These are phyloP conservation scores for Hyaloscypha variabilis DNA, from an alignment of 495 filamentous ascomycete species.

Conservation along the genomic window DNA sequence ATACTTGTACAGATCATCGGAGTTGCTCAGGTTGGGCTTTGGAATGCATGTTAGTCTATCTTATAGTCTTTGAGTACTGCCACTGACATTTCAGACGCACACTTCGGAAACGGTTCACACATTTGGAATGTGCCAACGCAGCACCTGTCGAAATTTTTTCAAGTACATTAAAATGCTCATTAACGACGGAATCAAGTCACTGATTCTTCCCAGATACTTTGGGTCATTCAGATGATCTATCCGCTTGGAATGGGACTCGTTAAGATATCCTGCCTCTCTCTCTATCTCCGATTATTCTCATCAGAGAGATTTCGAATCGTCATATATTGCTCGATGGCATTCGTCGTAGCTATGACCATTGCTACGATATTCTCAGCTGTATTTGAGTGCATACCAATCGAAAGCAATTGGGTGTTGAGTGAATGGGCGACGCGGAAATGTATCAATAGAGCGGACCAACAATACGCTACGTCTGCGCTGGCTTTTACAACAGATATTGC, in stretches of 20 bases:
- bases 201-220: slow-evolving; percentile 9
- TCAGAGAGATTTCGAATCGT: slow-evolving; percentile 4
- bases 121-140: too few relatives aligned
- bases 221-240: slow-evolving; percentile 13
- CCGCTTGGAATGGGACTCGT: slow-evolving; percentile 9
- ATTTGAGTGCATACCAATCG: slow-evolving; percentile 2
- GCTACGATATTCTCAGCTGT: slow-evolving; percentile 3
- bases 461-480: slow-evolving; percentile 5
- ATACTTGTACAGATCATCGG: too few relatives aligned
- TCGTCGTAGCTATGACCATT: slow-evolving; percentile 8
- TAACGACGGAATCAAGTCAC: too few relatives aligned
- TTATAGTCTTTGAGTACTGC: too few relatives aligned
- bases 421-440: background rate
- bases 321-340: background rate
- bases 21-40: too few relatives aligned
- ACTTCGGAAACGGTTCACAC: too few relatives aligned
- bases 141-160: too few relatives aligned
- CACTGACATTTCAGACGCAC: too few relatives aligned
- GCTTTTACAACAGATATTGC: slow-evolving; percentile 9
- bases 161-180: too few relatives aligned
- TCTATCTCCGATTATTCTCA: slow-evolving; percentile 14
- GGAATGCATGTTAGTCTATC: too few relatives aligned
- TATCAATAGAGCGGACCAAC: background rate
- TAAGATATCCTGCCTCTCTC: slow-evolving; percentile 4
- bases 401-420: background rate